phyloP scores from a whole-genome alignment of 768 basidiomycete species.

The Boletus rufocinnamomeus region DNA sequence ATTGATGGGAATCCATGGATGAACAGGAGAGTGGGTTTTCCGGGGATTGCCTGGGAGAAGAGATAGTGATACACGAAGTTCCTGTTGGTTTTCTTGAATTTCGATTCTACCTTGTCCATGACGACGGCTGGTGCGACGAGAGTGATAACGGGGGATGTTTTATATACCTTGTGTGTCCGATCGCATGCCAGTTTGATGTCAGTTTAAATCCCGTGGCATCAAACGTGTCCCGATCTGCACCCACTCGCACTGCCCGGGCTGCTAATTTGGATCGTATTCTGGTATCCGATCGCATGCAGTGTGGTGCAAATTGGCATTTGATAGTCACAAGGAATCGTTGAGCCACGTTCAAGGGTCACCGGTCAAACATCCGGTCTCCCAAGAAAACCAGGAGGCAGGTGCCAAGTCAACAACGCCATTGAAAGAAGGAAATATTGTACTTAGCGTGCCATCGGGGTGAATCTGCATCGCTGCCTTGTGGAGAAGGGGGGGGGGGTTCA shows the following conservation, averaged over 20 bases:
- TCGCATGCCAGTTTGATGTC: conserved; percentile 17
- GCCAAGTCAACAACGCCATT: neutral
- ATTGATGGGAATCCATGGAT: conserved; percentile 49
- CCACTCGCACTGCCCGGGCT: conserved; percentile 19
- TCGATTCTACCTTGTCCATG: conserved; percentile 31
- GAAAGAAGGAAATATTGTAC: neutral
- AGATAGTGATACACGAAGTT: conserved; percentile 41
- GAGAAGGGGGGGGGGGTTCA: neutral
- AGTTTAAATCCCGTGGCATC: conserved; percentile 6
- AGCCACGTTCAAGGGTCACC: neutral
- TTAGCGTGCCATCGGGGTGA: conserved; percentile 1
- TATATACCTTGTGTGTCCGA: conserved; percentile 16
- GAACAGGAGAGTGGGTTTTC: conserved; percentile 43
- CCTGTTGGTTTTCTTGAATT: conserved; percentile 39
- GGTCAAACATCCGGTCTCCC: conserved; percentile 4
- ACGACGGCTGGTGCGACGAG: neutral
- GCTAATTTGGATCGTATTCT: conserved; percentile 8
- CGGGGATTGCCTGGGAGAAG: conserved; percentile 24
- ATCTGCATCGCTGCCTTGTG: neutral
- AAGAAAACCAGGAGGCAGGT: neutral
- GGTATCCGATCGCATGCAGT: neutral
- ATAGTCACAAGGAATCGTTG: neutral
- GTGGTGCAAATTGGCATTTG: neutral
- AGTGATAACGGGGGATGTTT: neutral
- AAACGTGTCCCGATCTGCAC: conserved; percentile 23